Evolutionary conservation across 352 stramenopile genomes (phyloP).

Genomic region (Stramenopiles sp.): DNA sequence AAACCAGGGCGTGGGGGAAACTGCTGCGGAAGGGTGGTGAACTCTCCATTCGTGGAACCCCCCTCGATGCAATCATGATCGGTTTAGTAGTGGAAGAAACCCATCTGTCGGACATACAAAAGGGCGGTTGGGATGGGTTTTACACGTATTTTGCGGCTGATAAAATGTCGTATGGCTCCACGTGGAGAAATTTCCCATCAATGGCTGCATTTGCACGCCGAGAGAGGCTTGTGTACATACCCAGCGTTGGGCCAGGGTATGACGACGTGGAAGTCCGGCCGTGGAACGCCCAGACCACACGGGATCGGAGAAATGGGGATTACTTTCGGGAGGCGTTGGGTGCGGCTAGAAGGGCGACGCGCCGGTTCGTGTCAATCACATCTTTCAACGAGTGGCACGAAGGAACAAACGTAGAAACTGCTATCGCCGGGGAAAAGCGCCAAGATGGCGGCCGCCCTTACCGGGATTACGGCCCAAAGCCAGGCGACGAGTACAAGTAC

Average conservation of each 20-base stretch:
- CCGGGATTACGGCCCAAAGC: neutral
- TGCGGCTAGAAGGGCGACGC: neutral
- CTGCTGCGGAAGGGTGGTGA: conserved; percentile 2
- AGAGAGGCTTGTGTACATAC: conserved; percentile 16
- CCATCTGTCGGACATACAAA: neutral
- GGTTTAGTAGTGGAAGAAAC: conserved; percentile 11
- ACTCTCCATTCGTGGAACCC: neutral
- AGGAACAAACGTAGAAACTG: conserved; percentile 26
- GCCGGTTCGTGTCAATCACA: conserved; percentile 20
- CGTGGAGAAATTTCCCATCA: conserved; percentile 15
- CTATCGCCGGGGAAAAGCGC: neutral
- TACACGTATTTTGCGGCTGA: conserved; percentile 27
- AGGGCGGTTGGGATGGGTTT: conserved; percentile 21
- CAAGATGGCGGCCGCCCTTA: neutral
- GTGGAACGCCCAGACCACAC: conserved; percentile 20
- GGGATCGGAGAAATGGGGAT: neutral
- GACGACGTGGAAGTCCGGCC: conserved; percentile 25
- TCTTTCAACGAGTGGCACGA: conserved; percentile 27
- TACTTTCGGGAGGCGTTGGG: conserved; percentile 20
- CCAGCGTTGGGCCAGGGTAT: conserved; percentile 23
- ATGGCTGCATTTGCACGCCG: conserved; percentile 1
- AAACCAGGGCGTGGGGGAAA: conserved; percentile 15
- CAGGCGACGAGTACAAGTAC: conserved; percentile 2
- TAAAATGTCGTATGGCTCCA: conserved; percentile 21
- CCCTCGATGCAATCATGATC: conserved; percentile 19